Percentiles rank a stretch among this genome's conserved stretches.
phyloP scores from a whole-genome alignment of 2,329 filamentous ascomycete genomes.

The Aspergillus oerlinghausenensis region DNA sequence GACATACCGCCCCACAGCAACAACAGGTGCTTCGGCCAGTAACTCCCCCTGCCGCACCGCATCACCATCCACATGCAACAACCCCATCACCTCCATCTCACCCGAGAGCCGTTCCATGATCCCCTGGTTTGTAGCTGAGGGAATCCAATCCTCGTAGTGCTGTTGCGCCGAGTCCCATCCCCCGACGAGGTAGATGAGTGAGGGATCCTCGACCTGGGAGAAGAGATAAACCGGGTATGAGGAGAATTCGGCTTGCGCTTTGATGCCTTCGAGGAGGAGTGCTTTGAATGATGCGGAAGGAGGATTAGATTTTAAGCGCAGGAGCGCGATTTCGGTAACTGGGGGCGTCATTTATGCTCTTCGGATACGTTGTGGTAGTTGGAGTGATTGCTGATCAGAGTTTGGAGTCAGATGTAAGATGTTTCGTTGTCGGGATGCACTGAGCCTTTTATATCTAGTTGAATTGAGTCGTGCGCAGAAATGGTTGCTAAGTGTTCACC shows the following conservation, averaged over 20 bases:
- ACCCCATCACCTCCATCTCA: constrained; percentile 38
- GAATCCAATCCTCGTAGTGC: constrained; percentile 43
- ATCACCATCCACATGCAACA: constrained; percentile 42
- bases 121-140: constrained; percentile 38
- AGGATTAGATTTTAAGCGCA: constrained; percentile 29
- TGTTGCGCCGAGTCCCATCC: constrained; percentile 42
- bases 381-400: not conserved
- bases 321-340: constrained; percentile 44
- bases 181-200: constrained; percentile 42
- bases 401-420: not conserved
- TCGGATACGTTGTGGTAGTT: not conserved
- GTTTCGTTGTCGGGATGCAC: not conserved
- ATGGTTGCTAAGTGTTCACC: too few species aligned
- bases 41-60: constrained; percentile 7
- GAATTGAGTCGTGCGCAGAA: not conserved
- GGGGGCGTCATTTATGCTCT: not conserved
- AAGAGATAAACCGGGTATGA: constrained; percentile 35
- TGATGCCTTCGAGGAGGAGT: constrained; percentile 32
- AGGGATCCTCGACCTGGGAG: constrained; percentile 43
- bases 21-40: constrained; percentile 25
- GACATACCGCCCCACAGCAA: constrained; percentile 34
- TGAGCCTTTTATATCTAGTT: not conserved
- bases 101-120: constrained; percentile 34
- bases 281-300: constrained; percentile 21
- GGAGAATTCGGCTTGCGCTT: constrained; percentile 35